Evolutionary conservation across 805 yeast species (phyloP).

Genomic region (Cyberlindnera bimundalis): DNA sequence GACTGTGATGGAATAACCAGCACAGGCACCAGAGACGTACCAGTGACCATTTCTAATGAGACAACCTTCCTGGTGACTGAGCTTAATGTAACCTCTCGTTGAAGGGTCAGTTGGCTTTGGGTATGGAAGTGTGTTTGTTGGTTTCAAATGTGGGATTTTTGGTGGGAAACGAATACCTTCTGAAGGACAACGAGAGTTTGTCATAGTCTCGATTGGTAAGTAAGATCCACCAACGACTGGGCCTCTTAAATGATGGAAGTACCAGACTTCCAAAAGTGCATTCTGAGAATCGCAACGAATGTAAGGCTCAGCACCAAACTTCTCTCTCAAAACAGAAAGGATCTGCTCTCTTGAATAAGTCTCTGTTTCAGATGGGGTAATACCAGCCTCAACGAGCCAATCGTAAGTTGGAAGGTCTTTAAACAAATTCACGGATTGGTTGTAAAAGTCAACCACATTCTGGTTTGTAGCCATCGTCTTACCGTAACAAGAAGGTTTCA

Average conservation of each 20-base stretch:
- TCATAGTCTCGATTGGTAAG: conserved; percentile 54
- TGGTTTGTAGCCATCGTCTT: conserved; percentile 3
- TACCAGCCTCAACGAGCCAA: conserved; percentile 18
- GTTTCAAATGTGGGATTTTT: conserved; percentile 23
- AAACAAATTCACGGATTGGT: conserved; percentile 11
- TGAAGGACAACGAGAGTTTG: conserved; percentile 61
- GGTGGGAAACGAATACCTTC: conserved; percentile 66
- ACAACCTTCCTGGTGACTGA: conserved; percentile 61
- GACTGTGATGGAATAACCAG: conserved; percentile 51
- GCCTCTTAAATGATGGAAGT: conserved; percentile 63
- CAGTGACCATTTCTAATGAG: conserved; percentile 82
- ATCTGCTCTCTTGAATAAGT: conserved; percentile 13
- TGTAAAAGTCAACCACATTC: conserved; percentile 17
- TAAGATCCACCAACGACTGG: conserved; percentile 64
- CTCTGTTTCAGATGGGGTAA: conserved; percentile 12
- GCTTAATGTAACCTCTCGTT: conserved; percentile 44
- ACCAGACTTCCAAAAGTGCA: conserved; percentile 20
- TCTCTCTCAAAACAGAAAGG: conserved; percentile 6
- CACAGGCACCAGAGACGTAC: conserved; percentile 81
- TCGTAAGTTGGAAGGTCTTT: conserved; percentile 15
- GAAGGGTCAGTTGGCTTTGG: conserved; percentile 31
- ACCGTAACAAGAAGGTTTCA: conserved; percentile 19
- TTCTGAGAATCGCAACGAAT: conserved; percentile 17
- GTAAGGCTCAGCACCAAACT: conserved; percentile 17
- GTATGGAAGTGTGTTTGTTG: conserved; percentile 21